phyloP scores from a whole-genome alignment of 2,329 filamentous ascomycete genomes.

The Trichoderma sp. region DNA sequence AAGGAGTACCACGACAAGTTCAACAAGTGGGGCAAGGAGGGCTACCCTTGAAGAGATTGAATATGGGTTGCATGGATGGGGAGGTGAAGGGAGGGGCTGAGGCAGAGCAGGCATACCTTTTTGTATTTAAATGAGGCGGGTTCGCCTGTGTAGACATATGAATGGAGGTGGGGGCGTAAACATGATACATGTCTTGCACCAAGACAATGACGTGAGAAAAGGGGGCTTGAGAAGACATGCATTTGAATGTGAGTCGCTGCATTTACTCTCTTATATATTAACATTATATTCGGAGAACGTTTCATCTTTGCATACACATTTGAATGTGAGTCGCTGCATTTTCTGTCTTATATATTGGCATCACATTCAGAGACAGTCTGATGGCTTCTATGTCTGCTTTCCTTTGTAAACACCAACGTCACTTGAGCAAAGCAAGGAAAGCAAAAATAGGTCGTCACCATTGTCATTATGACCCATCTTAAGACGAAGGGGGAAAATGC shows the following conservation, averaged over 20 bases:
- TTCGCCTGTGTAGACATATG: constrained; percentile 24
- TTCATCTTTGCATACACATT: too few relatives aligned
- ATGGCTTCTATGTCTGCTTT: neutral
- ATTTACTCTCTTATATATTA: neutral
- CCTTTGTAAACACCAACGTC: neutral
- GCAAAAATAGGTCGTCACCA: neutral
- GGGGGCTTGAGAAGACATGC: neutral
- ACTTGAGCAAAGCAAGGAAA: neutral
- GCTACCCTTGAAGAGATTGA: constrained; percentile 62
- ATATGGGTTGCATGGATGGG: neutral
- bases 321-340: neutral
- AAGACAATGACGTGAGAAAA: neutral
- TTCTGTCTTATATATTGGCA: neutral
- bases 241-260: neutral
- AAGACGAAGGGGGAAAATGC: neutral
- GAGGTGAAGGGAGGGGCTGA: neutral
- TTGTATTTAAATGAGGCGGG: constrained; percentile 11
- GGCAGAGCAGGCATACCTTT: constrained; percentile 6
- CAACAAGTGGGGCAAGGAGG: constrained; percentile 99
- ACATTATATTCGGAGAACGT: neutral
- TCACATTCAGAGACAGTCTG: neutral
- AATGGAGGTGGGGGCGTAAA: neutral
- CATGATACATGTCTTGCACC: constrained; percentile 8
- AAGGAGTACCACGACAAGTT: constrained; percentile 93
- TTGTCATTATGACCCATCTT: neutral